Evolutionary conservation across 2,329 filamentous ascomycete genomes (phyloP).

Genomic region (Ascochyta pisi): DNA sequence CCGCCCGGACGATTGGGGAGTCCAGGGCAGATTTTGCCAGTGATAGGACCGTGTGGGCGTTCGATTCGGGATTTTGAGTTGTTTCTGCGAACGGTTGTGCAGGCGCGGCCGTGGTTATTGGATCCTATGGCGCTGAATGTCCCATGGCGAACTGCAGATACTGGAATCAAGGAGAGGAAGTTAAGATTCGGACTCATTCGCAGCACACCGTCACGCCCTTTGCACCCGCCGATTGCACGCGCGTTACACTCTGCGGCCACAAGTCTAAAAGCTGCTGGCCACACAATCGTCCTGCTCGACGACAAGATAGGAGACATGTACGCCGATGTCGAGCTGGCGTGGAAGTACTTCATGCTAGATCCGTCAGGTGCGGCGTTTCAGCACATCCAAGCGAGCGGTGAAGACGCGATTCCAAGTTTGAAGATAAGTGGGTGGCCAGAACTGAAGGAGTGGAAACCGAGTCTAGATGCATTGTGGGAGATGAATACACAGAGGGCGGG

Average conservation of each 20-base stretch:
- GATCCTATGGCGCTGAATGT: slow-evolving; percentile 53
- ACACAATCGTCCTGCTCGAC: slow-evolving; percentile 49
- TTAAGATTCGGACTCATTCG: slow-evolving; percentile 59
- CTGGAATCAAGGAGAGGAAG: slow-evolving; percentile 4
- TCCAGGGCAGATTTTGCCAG: slow-evolving; percentile 45
- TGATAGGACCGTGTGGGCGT: slow-evolving; percentile 54
- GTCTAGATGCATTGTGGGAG: slow-evolving; percentile 51
- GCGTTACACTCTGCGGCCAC: slow-evolving; percentile 52
- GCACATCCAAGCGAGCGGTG: slow-evolving; percentile 50
- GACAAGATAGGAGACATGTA: slow-evolving; percentile 40
- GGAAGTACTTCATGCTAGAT: slow-evolving; percentile 54
- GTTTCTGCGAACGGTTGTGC: slow-evolving; percentile 53
- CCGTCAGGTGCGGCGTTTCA: slow-evolving; percentile 42
- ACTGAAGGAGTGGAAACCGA: slow-evolving; percentile 40
- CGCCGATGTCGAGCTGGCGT: slow-evolving; percentile 46
- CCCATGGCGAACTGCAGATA: slow-evolving; percentile 53
- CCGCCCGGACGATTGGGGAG: slow-evolving; percentile 40
- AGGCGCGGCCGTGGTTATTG: slow-evolving; percentile 49
- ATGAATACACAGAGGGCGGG: slow-evolving; percentile 50
- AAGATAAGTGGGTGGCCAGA: slow-evolving; percentile 40
- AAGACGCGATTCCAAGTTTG: slow-evolving; percentile 55
- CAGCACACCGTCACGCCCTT: slow-evolving; percentile 56
- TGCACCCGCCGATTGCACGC: slow-evolving; percentile 60
- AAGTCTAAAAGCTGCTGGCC: slow-evolving; percentile 53
- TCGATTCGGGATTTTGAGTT: slow-evolving; percentile 51